Conservation (phyloP, 371 early-diverging fungal species). For the Rhizoclosmatium hyalinum region DNA sequence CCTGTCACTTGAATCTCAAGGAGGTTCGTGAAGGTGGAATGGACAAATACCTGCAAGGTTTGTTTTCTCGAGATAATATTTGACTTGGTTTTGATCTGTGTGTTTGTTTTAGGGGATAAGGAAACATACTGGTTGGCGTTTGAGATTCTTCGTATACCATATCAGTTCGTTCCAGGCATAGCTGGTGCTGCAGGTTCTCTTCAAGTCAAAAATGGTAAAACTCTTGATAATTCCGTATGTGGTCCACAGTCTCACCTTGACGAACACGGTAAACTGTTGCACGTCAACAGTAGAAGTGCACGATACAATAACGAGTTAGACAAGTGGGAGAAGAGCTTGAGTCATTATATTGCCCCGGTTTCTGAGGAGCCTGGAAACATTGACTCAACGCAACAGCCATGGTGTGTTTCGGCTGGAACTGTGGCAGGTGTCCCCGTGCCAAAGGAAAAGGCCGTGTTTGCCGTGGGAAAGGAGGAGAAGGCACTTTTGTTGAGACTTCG, state of each 20-base stretch:
- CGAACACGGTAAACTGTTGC: slow-evolving; percentile 22
- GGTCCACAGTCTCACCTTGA: slow-evolving; percentile 28
- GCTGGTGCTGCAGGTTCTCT: slow-evolving; percentile 21
- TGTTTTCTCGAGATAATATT: background rate
- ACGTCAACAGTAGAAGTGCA: slow-evolving; percentile 25
- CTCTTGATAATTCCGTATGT: slow-evolving; percentile 8
- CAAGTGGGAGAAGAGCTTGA: slow-evolving; percentile 25
- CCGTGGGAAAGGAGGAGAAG: background rate
- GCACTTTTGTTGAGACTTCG: slow-evolving; percentile 15
- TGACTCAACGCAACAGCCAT: slow-evolving; percentile 19
- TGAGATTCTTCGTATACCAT: slow-evolving; percentile 19
- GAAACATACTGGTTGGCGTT: slow-evolving; percentile 24
- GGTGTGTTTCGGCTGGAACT: slow-evolving; percentile 13
- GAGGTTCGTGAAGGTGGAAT: slow-evolving; percentile 34
- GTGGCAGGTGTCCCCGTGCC: background rate
- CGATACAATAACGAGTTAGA: slow-evolving; percentile 25
- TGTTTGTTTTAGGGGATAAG: slow-evolving; percentile 21
- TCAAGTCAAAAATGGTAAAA: slow-evolving; percentile 20
- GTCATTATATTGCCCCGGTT: slow-evolving; percentile 24
- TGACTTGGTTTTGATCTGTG: background rate
- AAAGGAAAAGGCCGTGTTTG: background rate
- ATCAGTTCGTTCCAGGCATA: slow-evolving; percentile 27
- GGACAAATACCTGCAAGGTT: slow-evolving; percentile 37
- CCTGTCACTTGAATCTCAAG: slow-evolving; percentile 43
- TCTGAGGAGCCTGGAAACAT: slow-evolving; percentile 12